Evolutionary conservation across 2,329 filamentous ascomycete species (phyloP), one percentile per base, ranked within the genome.

Genomic region (Phialophora tarda): DNA sequence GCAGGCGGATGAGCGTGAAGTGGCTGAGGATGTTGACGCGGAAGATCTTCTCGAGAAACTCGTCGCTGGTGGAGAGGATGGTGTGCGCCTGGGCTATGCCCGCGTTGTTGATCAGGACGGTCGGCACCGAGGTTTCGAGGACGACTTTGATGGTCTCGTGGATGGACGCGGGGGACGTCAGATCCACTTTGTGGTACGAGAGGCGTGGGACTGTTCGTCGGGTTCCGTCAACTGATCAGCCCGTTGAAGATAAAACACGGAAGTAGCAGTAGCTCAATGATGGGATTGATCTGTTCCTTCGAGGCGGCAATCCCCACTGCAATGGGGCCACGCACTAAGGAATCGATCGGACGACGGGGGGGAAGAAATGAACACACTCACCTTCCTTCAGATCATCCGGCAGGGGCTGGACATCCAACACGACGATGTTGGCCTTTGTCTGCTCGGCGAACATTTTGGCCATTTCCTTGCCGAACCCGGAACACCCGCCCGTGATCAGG

Each of bases 101-200:
- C 8, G 89, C 89, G 73, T 91, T 91, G 80, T 91, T 90, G 79
- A 91, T 88, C 3, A 92, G 80, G 67, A 92, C 80, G 0, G 89
- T 91, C 0, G 89, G 51, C 34, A 4, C n/a, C 12, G 8, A 23
- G 3, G 47, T 50, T 2, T 44, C 7, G n/a, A 89, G 89, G 63
- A 91, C 79, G 12, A 83, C 75, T 32, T 77, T 75, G 60, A 85
- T 83, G 73, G 92, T 83, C 2, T 78, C 75, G 6, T 81, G 75
- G 71, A 91, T 83, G 41, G 81, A 81, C 14, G 81, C 74, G 3
- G 85, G 79, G 0, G 84, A 88, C 57, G 87, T 86, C 70, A 93
- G 85, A 77, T 93, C 89, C 79, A 61, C 62, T 26, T 66, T 53
- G 55, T 60, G 32, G 60, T 66, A 67, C 10, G 50, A 61, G 5